Conservation (phyloP, 768 basidiomycete genomes). For the Naganishia vaughanmartiniae region DNA sequence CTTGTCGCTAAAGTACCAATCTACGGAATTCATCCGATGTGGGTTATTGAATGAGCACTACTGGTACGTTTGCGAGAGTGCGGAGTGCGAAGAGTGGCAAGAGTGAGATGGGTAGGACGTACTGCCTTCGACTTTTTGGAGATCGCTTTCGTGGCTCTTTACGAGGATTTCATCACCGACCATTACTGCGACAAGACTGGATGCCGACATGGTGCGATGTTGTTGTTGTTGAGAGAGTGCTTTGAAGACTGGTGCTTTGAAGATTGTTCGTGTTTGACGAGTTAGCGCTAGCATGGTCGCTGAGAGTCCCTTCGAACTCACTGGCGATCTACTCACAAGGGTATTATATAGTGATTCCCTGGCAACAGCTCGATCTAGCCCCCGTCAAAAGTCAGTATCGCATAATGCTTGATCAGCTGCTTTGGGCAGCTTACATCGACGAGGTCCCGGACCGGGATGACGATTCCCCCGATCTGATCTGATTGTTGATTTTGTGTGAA, state of each 20-base stretch:
- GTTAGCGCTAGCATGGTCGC: no score
- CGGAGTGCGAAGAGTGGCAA: no score
- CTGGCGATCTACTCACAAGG: no score
- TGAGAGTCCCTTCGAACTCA: no score
- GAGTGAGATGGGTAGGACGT: conserved; percentile 28
- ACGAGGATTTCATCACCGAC: conserved; percentile 43
- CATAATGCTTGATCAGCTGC: conserved; percentile 1
- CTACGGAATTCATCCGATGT: neutral
- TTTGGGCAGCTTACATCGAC: neutral
- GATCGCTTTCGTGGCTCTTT: conserved; percentile 41
- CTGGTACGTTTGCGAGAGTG: no score
- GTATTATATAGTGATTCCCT: no score
- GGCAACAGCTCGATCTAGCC: no score
- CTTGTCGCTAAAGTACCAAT: conserved; percentile 48
- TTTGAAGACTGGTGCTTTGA: neutral
- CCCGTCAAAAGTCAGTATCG: no score
- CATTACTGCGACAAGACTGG: conserved; percentile 36
- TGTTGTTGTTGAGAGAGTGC: no score
- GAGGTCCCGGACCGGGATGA: neutral
- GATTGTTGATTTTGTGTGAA: neutral
- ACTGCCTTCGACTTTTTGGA: conserved; percentile 41
- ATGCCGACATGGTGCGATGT: conserved; percentile 25
- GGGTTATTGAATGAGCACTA: neutral
- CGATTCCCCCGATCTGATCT: neutral
- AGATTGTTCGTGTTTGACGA: neutral